phyloP scores from a whole-genome alignment of 805 yeast genomes.

The Tetrapisispora namnaoensis region DNA sequence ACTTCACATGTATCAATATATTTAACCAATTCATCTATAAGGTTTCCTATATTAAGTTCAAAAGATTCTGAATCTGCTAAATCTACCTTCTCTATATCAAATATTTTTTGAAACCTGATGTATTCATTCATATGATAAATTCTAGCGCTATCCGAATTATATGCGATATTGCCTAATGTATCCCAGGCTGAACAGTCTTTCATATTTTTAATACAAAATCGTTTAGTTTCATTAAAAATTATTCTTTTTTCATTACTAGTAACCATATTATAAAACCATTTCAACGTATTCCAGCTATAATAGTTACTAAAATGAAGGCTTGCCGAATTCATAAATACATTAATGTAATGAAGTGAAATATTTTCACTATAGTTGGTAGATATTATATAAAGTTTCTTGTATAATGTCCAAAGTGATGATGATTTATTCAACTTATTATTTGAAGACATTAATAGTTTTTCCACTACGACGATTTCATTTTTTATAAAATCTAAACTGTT shows the following conservation, averaged over 20 bases:
- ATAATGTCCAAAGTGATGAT: constrained; percentile 31
- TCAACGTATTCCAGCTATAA: constrained; percentile 33
- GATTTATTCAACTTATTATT: constrained; percentile 32
- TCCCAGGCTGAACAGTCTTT: constrained; percentile 32
- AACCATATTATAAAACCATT: constrained; percentile 25
- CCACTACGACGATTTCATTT: constrained; percentile 10
- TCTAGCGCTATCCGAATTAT: not conserved
- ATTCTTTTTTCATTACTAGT: constrained; percentile 6
- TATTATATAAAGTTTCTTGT: constrained; percentile 23
- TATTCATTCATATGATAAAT: not conserved
- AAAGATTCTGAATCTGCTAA: not conserved
- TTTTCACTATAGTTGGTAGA: not conserved
- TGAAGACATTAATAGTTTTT: constrained; percentile 26
- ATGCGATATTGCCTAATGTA: not conserved
- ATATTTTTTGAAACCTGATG: not conserved
- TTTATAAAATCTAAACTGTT: constrained; percentile 9
- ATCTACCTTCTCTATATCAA: not conserved
- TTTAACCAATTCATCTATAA: constrained; percentile 5
- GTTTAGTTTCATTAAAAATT: constrained; percentile 9
- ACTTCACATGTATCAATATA: constrained; percentile 13
- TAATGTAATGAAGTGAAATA: constrained; percentile 6
- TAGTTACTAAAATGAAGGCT: constrained; percentile 30
- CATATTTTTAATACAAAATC: constrained; percentile 20
- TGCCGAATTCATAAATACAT: constrained; percentile 23
- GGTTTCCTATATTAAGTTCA: not conserved